A percentile compares a stretch with the other conserved stretches of the same genome.
These are phyloP conservation scores for Brassica napus DNA, from an alignment of 345 rosid species.

Conservation along the genomic window DNA sequence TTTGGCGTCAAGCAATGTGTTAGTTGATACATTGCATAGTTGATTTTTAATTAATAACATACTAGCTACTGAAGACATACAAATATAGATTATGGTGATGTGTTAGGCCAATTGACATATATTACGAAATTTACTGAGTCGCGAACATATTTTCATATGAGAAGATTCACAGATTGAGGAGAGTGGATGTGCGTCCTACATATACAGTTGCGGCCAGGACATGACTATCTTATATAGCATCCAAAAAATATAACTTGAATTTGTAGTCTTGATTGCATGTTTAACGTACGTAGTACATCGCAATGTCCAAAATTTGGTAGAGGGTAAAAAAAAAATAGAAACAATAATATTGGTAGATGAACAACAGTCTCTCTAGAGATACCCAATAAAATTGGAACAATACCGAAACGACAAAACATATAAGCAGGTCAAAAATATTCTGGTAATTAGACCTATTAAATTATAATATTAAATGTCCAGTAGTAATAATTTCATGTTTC, in stretches of 20 bases:
- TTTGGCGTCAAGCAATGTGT: not conserved
- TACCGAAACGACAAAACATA: not conserved
- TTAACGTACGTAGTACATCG: not conserved
- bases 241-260: not conserved
- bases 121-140: not conserved
- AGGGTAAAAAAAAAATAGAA: not conserved
- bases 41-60: not conserved
- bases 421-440: not conserved
- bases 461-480: not conserved
- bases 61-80: not conserved
- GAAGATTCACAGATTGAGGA: not conserved
- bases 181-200: not conserved
- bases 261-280: not conserved
- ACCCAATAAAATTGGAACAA: slow-evolving; percentile 20
- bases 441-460: not conserved
- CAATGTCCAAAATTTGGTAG: not conserved
- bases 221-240: not conserved
- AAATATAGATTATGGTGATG: not conserved
- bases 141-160: not conserved
- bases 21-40: not conserved
- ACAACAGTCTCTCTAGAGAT: not conserved
- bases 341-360: not conserved
- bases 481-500: slow-evolving; percentile 38
- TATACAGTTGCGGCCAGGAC: not conserved
- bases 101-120: not conserved